Evolutionary conservation across 169 alveolate genomes (phyloP), one percentile per base, ranked within the genome.

Genomic region (Plasmodium knowlesi): DNA sequence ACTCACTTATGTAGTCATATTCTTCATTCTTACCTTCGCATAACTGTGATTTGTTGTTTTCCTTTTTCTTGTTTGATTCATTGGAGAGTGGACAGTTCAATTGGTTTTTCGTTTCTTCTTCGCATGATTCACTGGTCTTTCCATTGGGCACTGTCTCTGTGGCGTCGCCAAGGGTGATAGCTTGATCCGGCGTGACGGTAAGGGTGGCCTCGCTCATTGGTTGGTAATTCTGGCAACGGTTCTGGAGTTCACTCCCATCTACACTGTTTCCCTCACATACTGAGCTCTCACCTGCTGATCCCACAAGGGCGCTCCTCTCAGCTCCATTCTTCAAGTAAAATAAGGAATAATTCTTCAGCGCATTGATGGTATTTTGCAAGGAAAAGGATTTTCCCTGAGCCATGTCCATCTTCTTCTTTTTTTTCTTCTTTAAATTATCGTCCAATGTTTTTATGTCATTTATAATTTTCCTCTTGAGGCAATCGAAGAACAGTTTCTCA

Each of bases 381-480:
- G 76, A 79, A 54, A 85, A 74, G 28, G 46, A 25, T 88, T 50
- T 88, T 5, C 34, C 67, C 19, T 16, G 71, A 28, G 71, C 80
- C 30, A 41, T 30, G 32, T 88, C 46, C 43, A 41, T 43, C 50
- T 57, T 57, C 19, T 88, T 57, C 41, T 14, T 39, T 5, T 34
- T 82, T 25, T 88, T 80, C 82, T 50, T 78, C 82, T 88, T 88
- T 16, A 88, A 88, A 79, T 73, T 88, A 39, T 79, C 34, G 53
- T 88, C 94, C 82, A 88, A 39, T 0, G 94, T 79, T 79, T 88
- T 88, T 78, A 88, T 78, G 30, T 88, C 94, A 57, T 88, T 57
- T n/a, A 88, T 57, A 54, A 88, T 88, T 32, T 78, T 88, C 34
- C 57, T 67, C 39, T 88, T 88, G 43, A 88, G 30, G 37, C 94